Evolutionary conservation across 2,329 filamentous ascomycete species (phyloP).

Genomic region (Arthrobotrys pseudoclavata): DNA sequence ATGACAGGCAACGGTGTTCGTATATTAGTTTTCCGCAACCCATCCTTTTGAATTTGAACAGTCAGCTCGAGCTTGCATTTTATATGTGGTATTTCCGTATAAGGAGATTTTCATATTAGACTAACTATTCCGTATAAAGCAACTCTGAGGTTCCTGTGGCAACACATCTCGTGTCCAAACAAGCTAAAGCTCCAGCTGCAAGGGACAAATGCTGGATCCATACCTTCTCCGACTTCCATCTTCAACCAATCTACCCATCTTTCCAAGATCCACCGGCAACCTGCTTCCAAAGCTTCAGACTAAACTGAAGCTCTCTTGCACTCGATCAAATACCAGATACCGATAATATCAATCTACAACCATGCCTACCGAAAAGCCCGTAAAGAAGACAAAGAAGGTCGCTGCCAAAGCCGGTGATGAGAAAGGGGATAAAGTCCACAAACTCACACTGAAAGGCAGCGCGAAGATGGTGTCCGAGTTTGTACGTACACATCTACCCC

Average conservation of each 20-base stretch:
- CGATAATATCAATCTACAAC: not conserved
- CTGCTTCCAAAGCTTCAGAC: slow-evolving; percentile 33
- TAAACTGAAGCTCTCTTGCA: not conserved
- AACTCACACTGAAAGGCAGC: slow-evolving; percentile 87
- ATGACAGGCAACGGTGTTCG: slow-evolving; percentile 28
- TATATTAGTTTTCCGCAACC: not conserved
- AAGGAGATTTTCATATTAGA: not conserved
- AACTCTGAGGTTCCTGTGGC: slow-evolving; percentile 46
- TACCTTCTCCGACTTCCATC: slow-evolving; percentile 14
- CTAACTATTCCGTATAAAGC: not conserved
- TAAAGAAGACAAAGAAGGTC: slow-evolving; percentile 69
- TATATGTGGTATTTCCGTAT: slow-evolving; percentile 19
- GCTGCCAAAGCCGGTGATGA: slow-evolving; percentile 64
- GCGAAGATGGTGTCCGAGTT: slow-evolving; percentile 95
- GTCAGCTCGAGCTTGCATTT: not conserved
- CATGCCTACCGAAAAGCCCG: slow-evolving; percentile 61
- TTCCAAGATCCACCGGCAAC: slow-evolving; percentile 9
- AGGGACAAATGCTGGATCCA: slow-evolving; percentile 19
- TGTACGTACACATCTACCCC: slow-evolving; percentile 72
- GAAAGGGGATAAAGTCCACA: slow-evolving; percentile 87
- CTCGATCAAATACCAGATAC: not conserved
- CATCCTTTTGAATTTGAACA: too few species aligned
- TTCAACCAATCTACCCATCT: not conserved
- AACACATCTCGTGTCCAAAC: slow-evolving; percentile 41
- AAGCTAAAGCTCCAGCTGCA: slow-evolving; percentile 56